phyloP scores from a whole-genome alignment of 2,329 filamentous ascomycete genomes.

The Stemphylium lycopersici region DNA sequence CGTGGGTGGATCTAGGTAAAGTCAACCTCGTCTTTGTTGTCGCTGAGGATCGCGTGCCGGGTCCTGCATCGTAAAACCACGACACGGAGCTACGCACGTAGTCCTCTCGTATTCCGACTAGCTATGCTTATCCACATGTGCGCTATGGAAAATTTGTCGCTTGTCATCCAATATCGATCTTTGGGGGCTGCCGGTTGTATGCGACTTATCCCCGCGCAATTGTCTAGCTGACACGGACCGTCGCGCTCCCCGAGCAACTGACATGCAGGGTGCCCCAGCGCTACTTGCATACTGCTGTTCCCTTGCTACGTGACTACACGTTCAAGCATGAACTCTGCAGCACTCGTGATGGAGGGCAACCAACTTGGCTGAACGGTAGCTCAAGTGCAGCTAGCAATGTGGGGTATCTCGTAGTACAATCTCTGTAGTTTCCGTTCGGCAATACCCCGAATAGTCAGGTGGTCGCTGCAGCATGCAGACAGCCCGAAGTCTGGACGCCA shows the following conservation, averaged over 20 bases:
- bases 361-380: conserved; percentile 2
- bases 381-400: conserved; percentile 11
- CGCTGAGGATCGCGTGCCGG: conserved; percentile 4
- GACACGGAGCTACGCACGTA: conserved; percentile 27
- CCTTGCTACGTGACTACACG: conserved; percentile 15
- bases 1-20: conserved; percentile 31
- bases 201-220: conserved; percentile 15
- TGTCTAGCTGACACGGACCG: conserved; percentile 30
- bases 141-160: conserved; percentile 13
- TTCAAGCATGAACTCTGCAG: conserved; percentile 3
- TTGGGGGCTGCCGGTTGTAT: conserved; percentile 18
- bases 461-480: conserved; percentile 37
- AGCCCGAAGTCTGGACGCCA: conserved; percentile 29
- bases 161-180: conserved; percentile 19
- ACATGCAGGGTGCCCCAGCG: conserved; percentile 24
- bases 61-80: neutral
- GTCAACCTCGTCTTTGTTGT: conserved; percentile 20
- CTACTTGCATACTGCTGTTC: conserved; percentile 19
- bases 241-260: conserved; percentile 25
- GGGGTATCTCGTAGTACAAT: conserved; percentile 22
- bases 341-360: conserved; percentile 1
- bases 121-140: neutral
- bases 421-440: conserved; percentile 20
- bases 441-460: conserved; percentile 38
- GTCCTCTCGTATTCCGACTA: conserved; percentile 16